Conservation (phyloP, 2,329 filamentous ascomycete genomes). For the Diaporthe destruens region DNA sequence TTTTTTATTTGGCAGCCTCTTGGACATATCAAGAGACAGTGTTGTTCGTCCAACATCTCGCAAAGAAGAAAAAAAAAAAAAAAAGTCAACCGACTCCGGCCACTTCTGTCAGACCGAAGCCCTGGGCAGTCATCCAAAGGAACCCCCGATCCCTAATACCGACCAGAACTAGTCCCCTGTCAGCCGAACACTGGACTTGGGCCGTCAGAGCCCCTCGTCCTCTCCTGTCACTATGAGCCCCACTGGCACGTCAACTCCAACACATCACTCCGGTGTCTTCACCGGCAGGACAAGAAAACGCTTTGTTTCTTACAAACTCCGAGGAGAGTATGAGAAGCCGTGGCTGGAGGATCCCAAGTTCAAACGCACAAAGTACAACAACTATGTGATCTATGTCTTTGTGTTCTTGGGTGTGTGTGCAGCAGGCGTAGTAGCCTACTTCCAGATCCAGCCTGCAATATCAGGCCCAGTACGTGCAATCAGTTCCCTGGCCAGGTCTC, state of each 20-base stretch:
- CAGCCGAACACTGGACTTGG: neutral
- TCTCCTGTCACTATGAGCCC: constrained; percentile 24
- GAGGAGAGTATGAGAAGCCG: constrained; percentile 54
- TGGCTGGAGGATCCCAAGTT: constrained; percentile 53
- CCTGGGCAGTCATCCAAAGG: neutral
- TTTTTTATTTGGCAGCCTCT: constrained; percentile 4
- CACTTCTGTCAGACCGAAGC: neutral
- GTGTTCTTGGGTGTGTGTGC: constrained; percentile 51
- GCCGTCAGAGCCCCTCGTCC: constrained; percentile 3
- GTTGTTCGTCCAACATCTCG: neutral
- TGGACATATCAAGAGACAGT: neutral
- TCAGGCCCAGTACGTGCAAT: constrained; percentile 38
- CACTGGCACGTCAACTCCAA: constrained; percentile 34
- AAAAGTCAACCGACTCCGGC: neutral
- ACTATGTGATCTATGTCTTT: constrained; percentile 51
- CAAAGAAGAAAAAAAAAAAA: constrained; percentile 5
- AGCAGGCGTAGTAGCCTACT: constrained; percentile 51
- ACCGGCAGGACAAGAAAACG: constrained; percentile 39
- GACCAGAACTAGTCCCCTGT: neutral
- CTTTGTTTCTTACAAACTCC: constrained; percentile 53
- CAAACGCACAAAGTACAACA: constrained; percentile 52
- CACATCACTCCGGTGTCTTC: constrained; percentile 34
- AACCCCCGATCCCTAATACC: neutral
- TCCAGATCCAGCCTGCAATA: constrained; percentile 47
- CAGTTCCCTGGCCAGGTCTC: neutral